Conservation (phyloP, 2,329 filamentous ascomycete genomes). For the Arthrobotrys iridis region DNA sequence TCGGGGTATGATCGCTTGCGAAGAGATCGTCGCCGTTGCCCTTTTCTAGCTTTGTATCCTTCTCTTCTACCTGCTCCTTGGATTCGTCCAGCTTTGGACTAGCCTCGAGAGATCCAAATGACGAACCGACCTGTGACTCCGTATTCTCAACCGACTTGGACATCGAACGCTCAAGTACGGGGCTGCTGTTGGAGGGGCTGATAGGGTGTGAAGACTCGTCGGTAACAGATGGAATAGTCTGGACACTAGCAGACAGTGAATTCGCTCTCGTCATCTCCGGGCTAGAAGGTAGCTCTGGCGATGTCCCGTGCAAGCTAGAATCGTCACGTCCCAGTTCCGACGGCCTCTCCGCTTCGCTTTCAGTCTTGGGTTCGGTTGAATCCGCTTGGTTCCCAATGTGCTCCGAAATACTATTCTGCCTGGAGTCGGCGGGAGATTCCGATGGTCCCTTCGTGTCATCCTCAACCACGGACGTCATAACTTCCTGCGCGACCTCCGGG, state of each 20-base stretch:
- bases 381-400: constrained; percentile 25
- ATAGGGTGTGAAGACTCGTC: constrained; percentile 36
- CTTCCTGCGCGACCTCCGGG: constrained; percentile 70
- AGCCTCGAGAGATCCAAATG: constrained; percentile 1
- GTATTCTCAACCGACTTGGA: constrained; percentile 22
- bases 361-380: constrained; percentile 38
- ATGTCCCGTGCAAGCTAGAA: constrained; percentile 40
- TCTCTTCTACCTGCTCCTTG: constrained; percentile 3
- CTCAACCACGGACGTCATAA: constrained; percentile 73
- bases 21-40: neutral
- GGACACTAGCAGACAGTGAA: constrained; percentile 48
- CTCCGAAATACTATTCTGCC: constrained; percentile 48
- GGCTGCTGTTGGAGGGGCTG: constrained; percentile 45
- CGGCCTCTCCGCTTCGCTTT: constrained; percentile 21
- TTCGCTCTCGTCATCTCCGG: constrained; percentile 52
- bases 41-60: constrained; percentile 17
- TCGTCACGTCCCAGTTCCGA: constrained; percentile 21
- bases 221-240: constrained; percentile 46
- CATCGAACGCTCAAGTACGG: constrained; percentile 26
- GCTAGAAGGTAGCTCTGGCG: constrained; percentile 48
- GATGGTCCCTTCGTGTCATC: constrained; percentile 65
- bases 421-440: constrained; percentile 14
- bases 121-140: neutral
- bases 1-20: constrained; percentile 6
- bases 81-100: constrained; percentile 17